A percentile compares a stretch with the other conserved stretches of the same genome.
Conservation (phyloP, 2,329 filamentous ascomycete species). For the Metarhizium robertsii region DNA sequence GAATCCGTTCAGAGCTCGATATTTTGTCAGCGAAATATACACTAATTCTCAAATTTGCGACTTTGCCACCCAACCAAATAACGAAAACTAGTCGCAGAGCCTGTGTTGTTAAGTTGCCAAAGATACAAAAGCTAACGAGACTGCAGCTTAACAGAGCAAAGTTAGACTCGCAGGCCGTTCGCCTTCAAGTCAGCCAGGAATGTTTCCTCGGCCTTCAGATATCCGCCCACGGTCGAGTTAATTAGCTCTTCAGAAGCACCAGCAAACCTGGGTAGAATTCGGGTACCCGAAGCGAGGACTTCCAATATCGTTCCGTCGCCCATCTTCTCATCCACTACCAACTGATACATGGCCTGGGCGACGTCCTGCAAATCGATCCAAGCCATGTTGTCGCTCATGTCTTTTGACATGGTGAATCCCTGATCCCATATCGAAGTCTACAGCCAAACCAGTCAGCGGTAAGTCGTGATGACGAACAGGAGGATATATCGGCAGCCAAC, state of each 20-base stretch:
- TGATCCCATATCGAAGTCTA: conserved; percentile 25
- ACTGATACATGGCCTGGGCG: conserved; percentile 21
- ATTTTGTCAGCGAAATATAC: not conserved
- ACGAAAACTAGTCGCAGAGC: not conserved
- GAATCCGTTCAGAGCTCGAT: not conserved
- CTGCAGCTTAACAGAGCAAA: not conserved
- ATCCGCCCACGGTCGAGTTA: conserved; percentile 9
- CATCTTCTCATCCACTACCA: conserved; percentile 15
- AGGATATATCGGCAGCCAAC: not conserved
- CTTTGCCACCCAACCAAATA: not conserved
- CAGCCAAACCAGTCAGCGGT: not conserved
- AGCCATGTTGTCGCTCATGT: conserved; percentile 17
- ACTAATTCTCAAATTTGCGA: not conserved
- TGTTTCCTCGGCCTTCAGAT: conserved; percentile 10
- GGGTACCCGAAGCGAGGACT: conserved; percentile 12
- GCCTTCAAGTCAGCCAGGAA: conserved; percentile 14
- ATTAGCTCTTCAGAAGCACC: not conserved
- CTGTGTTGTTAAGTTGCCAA: not conserved
- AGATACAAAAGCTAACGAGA: not conserved
- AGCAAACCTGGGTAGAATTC: conserved; percentile 5
- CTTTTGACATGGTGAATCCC: conserved; percentile 18
- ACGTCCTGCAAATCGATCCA: conserved; percentile 22
- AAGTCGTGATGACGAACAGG: not conserved
- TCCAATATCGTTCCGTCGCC: conserved; percentile 24
- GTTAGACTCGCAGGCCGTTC: conserved; percentile 14